These are phyloP conservation scores for Sugiyamaella marilandica DNA, from an alignment of 805 yeast genomes.

Conservation along the genomic window DNA sequence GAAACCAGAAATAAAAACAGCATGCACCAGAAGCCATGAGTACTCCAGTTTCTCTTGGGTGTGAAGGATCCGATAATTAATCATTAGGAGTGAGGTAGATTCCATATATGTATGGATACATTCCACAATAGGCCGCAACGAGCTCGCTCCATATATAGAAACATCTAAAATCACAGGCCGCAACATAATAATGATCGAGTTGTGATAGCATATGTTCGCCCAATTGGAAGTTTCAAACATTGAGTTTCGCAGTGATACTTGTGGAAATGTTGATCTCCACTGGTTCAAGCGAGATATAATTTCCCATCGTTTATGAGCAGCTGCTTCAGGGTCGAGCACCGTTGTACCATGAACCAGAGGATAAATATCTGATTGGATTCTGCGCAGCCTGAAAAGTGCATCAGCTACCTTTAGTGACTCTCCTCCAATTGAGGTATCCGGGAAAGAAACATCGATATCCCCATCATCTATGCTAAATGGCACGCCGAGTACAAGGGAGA, in stretches of 20 bases:
- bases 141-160: neutral
- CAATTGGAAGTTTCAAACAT: neutral
- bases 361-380: neutral
- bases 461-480: neutral
- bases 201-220: neutral
- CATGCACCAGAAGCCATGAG: neutral
- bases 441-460: neutral
- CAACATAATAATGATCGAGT: neutral
- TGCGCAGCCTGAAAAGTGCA: neutral
- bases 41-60: neutral
- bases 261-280: neutral
- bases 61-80: neutral
- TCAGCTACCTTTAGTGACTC: neutral
- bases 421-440: neutral
- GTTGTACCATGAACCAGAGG: neutral
- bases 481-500: neutral
- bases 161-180: neutral
- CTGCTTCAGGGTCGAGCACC: neutral
- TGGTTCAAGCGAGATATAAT: neutral
- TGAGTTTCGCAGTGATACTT: neutral
- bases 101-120: neutral
- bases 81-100: neutral
- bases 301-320: neutral
- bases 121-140: neutral
- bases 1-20: neutral